Evolutionary conservation across 2,329 filamentous ascomycete genomes (phyloP).

Genomic region (Ophiobolus disseminans): DNA sequence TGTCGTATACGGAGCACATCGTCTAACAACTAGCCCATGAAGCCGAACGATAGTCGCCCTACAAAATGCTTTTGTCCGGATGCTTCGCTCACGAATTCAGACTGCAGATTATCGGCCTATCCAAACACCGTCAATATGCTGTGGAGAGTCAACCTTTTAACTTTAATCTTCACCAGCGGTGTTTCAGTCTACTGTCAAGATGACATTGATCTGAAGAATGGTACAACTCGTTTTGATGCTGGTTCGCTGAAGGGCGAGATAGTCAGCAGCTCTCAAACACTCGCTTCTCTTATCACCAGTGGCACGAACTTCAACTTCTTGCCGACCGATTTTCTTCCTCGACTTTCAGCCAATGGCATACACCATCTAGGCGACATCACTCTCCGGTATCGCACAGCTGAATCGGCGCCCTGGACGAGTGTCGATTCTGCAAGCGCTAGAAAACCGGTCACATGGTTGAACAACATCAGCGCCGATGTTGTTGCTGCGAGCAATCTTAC

Average conservation of each 20-base stretch:
- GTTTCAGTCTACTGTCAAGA: constrained; percentile 19
- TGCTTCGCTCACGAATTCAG: no score
- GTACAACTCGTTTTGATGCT: constrained; percentile 21
- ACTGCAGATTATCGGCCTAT: no score
- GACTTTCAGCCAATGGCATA: constrained; percentile 59
- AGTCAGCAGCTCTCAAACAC: constrained; percentile 28
- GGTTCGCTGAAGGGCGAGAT: constrained; percentile 21
- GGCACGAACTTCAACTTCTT: constrained; percentile 60
- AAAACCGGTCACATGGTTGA: constrained; percentile 43
- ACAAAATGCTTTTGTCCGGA: no score
- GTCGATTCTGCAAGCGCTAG: constrained; percentile 57
- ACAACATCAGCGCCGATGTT: constrained; percentile 18
- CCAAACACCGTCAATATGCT: no score
- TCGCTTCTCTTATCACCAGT: constrained; percentile 31
- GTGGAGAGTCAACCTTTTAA: no score
- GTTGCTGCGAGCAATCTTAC: constrained; percentile 53
- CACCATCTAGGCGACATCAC: constrained; percentile 68
- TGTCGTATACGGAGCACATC: no score
- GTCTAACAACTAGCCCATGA: no score
- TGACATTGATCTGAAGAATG: constrained; percentile 26
- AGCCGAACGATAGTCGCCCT: no score
- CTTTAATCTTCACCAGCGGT: no score
- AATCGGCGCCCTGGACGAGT: constrained; percentile 53
- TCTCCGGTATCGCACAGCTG: constrained; percentile 59
- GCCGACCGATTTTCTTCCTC: constrained; percentile 59